Conservation (phyloP, 805 yeast species). For the Geotrichum ghanense region DNA sequence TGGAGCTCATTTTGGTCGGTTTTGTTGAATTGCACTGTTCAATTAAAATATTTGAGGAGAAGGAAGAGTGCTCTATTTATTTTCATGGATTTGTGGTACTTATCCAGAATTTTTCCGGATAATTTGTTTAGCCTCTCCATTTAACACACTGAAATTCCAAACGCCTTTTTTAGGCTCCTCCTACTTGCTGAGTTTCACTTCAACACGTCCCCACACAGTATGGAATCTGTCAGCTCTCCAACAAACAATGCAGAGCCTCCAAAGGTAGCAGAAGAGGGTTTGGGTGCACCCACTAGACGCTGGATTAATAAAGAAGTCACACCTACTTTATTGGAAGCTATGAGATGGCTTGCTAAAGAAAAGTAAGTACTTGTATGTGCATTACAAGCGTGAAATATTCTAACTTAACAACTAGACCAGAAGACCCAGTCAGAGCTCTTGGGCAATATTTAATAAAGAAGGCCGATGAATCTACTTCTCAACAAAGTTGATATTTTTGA, state of each 20-base stretch:
- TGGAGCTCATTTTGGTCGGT: not conserved
- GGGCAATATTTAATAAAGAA: slow-evolving; percentile 12
- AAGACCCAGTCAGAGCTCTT: slow-evolving; percentile 16
- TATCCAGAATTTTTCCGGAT: too few relatives aligned
- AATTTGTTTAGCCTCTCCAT: not conserved
- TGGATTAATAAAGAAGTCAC: slow-evolving; percentile 59
- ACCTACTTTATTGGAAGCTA: slow-evolving; percentile 51
- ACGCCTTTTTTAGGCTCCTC: too few relatives aligned
- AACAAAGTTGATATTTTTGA: too few relatives aligned
- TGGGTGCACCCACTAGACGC: slow-evolving; percentile 57
- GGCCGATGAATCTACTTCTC: not conserved
- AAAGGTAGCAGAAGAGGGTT: slow-evolving; percentile 3
- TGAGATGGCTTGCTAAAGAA: slow-evolving; percentile 39
- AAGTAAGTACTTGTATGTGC: slow-evolving; percentile 19
- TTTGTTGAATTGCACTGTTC: not conserved
- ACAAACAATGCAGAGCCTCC: not conserved
- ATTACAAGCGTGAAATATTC: not conserved
- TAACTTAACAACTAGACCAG: slow-evolving; percentile 10
- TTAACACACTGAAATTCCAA: too few relatives aligned
- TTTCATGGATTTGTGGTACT: not conserved
- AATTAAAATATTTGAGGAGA: not conserved
- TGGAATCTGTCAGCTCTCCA: not conserved
- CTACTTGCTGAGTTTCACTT: too few relatives aligned
- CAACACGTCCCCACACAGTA: not conserved
- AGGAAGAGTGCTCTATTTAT: not conserved